A percentile compares a stretch with the other conserved stretches of the same genome.
These are phyloP conservation scores for Rugonectria rugulosa DNA, from an alignment of 2,329 filamentous ascomycete species.

Conservation along the genomic window DNA sequence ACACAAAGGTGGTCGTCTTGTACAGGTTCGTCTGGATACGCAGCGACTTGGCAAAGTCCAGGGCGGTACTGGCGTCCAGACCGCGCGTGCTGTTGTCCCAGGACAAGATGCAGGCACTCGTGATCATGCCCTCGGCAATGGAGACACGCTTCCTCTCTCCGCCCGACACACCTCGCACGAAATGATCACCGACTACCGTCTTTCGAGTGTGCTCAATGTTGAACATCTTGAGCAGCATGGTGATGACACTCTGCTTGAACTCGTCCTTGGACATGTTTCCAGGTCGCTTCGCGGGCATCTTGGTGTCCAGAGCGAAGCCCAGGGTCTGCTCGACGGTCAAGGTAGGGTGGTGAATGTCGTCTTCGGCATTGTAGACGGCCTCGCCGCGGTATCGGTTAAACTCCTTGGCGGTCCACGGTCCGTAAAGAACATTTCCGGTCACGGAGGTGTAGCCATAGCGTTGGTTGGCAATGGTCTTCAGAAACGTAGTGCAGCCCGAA, in stretches of 20 bases:
- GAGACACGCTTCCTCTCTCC: constrained; percentile 76
- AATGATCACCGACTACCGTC: constrained; percentile 84
- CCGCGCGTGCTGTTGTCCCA: constrained; percentile 81
- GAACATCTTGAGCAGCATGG: constrained; percentile 86
- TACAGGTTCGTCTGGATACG: constrained; percentile 85
- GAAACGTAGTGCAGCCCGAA: constrained; percentile 73
- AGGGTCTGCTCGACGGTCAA: constrained; percentile 89
- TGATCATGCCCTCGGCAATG: constrained; percentile 84
- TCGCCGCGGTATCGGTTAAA: constrained; percentile 83
- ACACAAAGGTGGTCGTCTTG: constrained; percentile 84
- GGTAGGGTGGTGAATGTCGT: constrained; percentile 85
- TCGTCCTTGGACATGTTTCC: constrained; percentile 74
- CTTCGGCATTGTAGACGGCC: constrained; percentile 80
- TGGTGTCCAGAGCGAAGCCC: constrained; percentile 83
- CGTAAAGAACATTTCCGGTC: constrained; percentile 77
- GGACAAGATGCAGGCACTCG: constrained; percentile 72
- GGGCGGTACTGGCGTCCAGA: constrained; percentile 71
- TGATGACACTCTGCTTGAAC: constrained; percentile 80
- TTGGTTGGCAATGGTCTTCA: constrained; percentile 74
- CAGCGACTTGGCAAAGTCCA: constrained; percentile 73
- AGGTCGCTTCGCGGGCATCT: constrained; percentile 82
- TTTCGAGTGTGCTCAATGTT: constrained; percentile 89
- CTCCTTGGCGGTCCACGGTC: constrained; percentile 73
- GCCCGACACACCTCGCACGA: constrained; percentile 78
- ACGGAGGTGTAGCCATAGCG: constrained; percentile 63